Evolutionary conservation across 441 rosid genomes (phyloP).

Genomic region (Biscutella laevigata): DNA sequence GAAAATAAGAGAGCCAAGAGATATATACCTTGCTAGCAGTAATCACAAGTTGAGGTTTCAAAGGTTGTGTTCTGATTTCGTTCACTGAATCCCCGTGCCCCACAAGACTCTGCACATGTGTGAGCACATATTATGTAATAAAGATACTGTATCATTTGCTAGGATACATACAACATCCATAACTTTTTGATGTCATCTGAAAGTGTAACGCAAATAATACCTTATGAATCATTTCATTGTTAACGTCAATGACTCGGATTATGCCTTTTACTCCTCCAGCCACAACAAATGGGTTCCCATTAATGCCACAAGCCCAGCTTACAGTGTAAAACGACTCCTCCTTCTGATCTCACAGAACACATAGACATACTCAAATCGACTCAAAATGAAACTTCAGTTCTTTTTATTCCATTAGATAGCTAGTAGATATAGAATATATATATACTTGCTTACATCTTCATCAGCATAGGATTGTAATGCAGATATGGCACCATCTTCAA

Average conservation of each 20-base stretch:
- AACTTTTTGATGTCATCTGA: not conserved
- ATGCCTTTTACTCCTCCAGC: slow-evolving; percentile 93
- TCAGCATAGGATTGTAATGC: slow-evolving; percentile 76
- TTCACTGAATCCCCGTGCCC: slow-evolving; percentile 96
- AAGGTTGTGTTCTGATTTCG: slow-evolving; percentile 90
- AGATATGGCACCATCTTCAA: slow-evolving; percentile 77
- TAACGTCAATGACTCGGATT: slow-evolving; percentile 75
- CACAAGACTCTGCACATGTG: slow-evolving; percentile 66
- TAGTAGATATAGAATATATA: not conserved
- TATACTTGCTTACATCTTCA: slow-evolving; percentile 66
- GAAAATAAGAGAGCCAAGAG: no score
- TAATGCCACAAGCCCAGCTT: slow-evolving; percentile 76
- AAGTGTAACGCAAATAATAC: slow-evolving; percentile 28
- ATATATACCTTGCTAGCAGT: slow-evolving; percentile 89
- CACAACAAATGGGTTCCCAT: slow-evolving; percentile 58
- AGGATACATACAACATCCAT: slow-evolving; percentile 11
- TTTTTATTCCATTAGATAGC: not conserved
- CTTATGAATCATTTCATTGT: slow-evolving; percentile 75
- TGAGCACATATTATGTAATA: slow-evolving; percentile 5
- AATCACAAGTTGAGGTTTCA: slow-evolving; percentile 78
- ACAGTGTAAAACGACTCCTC: slow-evolving; percentile 90
- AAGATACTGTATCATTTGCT: slow-evolving; percentile 3
- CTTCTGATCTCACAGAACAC: slow-evolving; percentile 71
- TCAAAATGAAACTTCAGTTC: slow-evolving; percentile 24
- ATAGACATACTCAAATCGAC: slow-evolving; percentile 32